These are phyloP conservation scores for Neltuma alba DNA, from an alignment of 306 rosid genomes.

Conservation along the genomic window DNA sequence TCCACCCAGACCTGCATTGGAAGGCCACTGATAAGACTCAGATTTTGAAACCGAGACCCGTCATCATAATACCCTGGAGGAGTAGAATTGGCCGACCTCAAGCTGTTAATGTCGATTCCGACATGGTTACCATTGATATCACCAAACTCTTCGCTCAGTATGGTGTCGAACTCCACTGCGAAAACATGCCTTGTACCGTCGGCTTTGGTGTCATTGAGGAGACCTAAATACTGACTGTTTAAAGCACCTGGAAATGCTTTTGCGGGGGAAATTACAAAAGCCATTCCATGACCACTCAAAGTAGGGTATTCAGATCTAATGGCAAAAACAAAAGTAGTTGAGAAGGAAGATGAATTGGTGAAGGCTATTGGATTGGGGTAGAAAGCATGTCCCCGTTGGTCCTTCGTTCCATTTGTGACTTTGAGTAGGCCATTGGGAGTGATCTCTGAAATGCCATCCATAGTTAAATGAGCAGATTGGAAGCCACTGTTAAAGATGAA, in stretches of 20 bases:
- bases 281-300: slow-evolving; percentile 63
- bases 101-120: slow-evolving; percentile 63
- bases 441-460: too few relatives aligned
- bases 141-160: slow-evolving; percentile 34
- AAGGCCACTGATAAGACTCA: slow-evolving; percentile 54
- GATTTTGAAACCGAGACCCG: slow-evolving; percentile 7
- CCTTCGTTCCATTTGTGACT: too few relatives aligned
- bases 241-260: slow-evolving; percentile 43
- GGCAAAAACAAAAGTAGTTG: slow-evolving; percentile 63
- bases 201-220: slow-evolving; percentile 45
- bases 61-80: slow-evolving; percentile 45
- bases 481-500: too few relatives aligned
- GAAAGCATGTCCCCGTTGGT: too few relatives aligned
- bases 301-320: slow-evolving; percentile 38
- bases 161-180: slow-evolving; percentile 64
- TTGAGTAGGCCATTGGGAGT: too few relatives aligned
- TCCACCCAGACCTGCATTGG: too few relatives aligned
- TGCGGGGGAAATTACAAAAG: slow-evolving; percentile 56
- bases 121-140: slow-evolving; percentile 73
- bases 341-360: slow-evolving; percentile 58
- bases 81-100: slow-evolving; percentile 26
- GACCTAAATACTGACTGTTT: slow-evolving; percentile 56
- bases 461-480: too few relatives aligned
- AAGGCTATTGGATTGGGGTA: slow-evolving; percentile 56
- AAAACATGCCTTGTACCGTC: slow-evolving; percentile 43